Percentiles rank a stretch among this genome's conserved stretches.
Evolutionary conservation across 441 rosid species (phyloP).

Genomic region (Erodium moschatum): DNA sequence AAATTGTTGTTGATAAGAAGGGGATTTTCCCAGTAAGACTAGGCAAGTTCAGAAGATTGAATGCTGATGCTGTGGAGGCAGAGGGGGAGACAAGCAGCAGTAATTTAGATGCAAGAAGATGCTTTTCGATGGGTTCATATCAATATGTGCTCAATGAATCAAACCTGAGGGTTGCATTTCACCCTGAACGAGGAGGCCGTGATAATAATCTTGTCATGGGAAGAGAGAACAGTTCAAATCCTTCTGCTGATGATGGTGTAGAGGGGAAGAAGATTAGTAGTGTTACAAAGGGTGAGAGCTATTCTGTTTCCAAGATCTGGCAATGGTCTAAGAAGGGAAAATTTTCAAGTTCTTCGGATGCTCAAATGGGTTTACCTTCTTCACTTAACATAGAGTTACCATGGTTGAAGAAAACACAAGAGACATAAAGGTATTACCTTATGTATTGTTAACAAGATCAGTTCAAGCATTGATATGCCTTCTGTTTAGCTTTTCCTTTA

Average conservation of each 20-base stretch:
- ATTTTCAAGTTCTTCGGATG: constrained; percentile 34
- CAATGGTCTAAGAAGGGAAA: constrained; percentile 62
- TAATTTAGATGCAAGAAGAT: constrained; percentile 53
- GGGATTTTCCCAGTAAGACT: constrained; percentile 64
- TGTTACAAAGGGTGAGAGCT: constrained; percentile 52
- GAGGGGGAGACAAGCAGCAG: constrained; percentile 36
- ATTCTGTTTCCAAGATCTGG: constrained; percentile 71
- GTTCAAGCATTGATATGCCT: not conserved
- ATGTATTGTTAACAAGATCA: not conserved
- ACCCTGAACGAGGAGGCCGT: constrained; percentile 10
- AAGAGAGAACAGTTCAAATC: constrained; percentile 33
- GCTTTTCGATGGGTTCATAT: constrained; percentile 64
- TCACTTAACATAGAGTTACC: constrained; percentile 67
- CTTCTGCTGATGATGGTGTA: constrained; percentile 29
- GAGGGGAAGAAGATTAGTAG: constrained; percentile 50
- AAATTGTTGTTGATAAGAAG: constrained; percentile 34
- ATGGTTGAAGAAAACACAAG: constrained; percentile 44
- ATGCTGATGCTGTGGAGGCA: constrained; percentile 20
- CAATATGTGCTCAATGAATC: constrained; percentile 39
- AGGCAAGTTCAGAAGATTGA: constrained; percentile 53
- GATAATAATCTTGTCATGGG: constrained; percentile 26
- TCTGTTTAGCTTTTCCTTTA: not conserved
- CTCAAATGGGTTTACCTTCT: constrained; percentile 31
- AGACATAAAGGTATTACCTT: not conserved
- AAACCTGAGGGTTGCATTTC: constrained; percentile 20